Evolutionary conservation across 75 land plant species (phyloP).

Genomic region (Picea glauca): DNA sequence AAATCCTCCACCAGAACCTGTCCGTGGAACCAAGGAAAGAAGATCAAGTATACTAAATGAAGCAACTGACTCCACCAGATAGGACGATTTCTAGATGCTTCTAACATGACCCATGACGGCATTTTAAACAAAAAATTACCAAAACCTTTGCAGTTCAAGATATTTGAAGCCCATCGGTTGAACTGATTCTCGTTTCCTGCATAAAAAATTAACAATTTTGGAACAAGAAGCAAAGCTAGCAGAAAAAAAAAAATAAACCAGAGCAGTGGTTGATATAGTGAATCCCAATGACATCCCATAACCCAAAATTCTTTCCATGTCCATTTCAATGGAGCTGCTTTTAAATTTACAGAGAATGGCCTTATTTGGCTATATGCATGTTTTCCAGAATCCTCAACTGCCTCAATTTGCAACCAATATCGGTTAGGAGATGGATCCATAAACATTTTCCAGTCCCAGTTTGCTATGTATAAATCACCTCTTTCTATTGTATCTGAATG

Average conservation of each 20-base stretch:
- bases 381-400: constrained; percentile 40
- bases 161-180: constrained; percentile 11
- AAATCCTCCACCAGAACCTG: constrained; percentile 55
- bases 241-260: constrained; percentile 38
- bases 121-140: constrained; percentile 5
- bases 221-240: constrained; percentile 44
- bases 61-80: constrained; percentile 53
- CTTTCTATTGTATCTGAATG: constrained; percentile 15
- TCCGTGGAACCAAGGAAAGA: constrained; percentile 86
- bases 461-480: constrained; percentile 48
- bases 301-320: constrained; percentile 74
- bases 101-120: constrained; percentile 29
- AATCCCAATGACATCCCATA: constrained; percentile 77
- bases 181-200: constrained; percentile 17
- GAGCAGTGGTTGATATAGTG: constrained; percentile 45
- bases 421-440: constrained; percentile 55
- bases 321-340: constrained; percentile 41
- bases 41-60: constrained; percentile 49
- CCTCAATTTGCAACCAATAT: constrained; percentile 67
- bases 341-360: constrained; percentile 76
- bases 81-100: constrained; percentile 21
- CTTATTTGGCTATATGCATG: constrained; percentile 40
- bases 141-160: constrained; percentile 18
- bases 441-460: constrained; percentile 71
- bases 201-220: constrained; percentile 32